Evolutionary conservation across 768 basidiomycete genomes (phyloP).

Genomic region (Russula compacta): DNA sequence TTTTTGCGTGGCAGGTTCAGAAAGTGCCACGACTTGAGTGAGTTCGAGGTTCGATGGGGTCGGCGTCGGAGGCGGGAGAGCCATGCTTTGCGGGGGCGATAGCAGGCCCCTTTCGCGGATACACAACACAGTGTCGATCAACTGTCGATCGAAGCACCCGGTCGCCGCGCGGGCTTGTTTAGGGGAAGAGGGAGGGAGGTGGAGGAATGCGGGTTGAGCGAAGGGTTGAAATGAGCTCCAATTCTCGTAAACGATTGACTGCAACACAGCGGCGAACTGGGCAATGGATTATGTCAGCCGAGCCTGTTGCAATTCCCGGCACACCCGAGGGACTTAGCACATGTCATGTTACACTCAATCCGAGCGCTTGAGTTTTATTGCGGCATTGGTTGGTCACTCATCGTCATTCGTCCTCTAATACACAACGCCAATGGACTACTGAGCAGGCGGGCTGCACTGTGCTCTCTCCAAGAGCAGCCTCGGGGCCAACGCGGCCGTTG

Average conservation of each 20-base stretch:
- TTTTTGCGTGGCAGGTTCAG: background rate
- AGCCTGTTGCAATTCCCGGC: background rate
- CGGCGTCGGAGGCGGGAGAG: background rate
- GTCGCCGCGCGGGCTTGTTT: background rate
- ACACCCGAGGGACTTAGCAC: background rate
- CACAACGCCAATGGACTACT: background rate
- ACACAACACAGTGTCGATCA: background rate
- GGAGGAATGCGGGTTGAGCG: slow-evolving; percentile 1
- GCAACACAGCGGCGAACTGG: background rate
- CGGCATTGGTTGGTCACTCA: slow-evolving; percentile 53
- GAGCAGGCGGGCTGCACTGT: slow-evolving; percentile 60
- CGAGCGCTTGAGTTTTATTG: slow-evolving; percentile 59
- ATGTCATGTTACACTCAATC: background rate
- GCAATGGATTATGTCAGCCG: slow-evolving; percentile 1
- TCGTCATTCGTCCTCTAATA: background rate
- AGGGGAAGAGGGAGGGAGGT: background rate
- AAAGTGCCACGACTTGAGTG: background rate
- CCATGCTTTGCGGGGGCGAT: background rate
- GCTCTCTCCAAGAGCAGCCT: slow-evolving; percentile 48
- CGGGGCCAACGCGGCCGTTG: slow-evolving; percentile 31
- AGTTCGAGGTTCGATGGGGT: background rate
- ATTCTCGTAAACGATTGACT: background rate
- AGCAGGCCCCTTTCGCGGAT: background rate
- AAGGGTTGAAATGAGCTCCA: background rate
- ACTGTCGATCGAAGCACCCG: background rate